Conservation (phyloP, 2,329 filamentous ascomycete genomes). For the Amauroascus niger region DNA sequence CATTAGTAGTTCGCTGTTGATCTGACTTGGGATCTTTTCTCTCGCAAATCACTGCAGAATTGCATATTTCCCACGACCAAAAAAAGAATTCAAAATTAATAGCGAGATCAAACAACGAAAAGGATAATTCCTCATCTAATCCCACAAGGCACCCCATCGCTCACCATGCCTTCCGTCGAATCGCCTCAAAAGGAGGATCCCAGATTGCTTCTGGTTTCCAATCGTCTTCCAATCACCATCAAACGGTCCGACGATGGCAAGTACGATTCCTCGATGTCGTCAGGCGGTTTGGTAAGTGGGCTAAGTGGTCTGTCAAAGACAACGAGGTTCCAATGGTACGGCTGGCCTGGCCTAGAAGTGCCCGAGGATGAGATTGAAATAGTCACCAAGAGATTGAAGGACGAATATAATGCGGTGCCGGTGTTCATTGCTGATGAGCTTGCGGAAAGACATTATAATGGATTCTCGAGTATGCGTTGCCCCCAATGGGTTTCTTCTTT, state of each 20-base stretch:
- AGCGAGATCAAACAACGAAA: too few relatives aligned
- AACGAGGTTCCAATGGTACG: conserved; percentile 96
- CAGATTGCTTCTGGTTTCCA: conserved; percentile 75
- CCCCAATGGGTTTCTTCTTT: background rate
- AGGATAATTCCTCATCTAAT: too few relatives aligned
- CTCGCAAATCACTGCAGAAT: background rate
- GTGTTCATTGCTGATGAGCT: conserved; percentile 91
- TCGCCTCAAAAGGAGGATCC: conserved; percentile 28
- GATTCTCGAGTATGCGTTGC: conserved; percentile 75
- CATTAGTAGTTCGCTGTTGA: background rate
- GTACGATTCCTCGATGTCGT: conserved; percentile 94
- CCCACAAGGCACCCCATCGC: background rate
- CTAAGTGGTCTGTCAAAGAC: conserved; percentile 85
- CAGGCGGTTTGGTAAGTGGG: conserved; percentile 87
- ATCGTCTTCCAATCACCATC: conserved; percentile 92
- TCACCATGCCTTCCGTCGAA: conserved; percentile 30
- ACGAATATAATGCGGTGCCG: conserved; percentile 80
- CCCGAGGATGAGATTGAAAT: conserved; percentile 68
- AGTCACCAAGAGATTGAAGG: conserved; percentile 68
- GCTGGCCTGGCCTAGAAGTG: conserved; percentile 89
- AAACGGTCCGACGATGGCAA: conserved; percentile 84
- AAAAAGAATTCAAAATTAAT: background rate
- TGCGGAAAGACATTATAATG: conserved; percentile 93
- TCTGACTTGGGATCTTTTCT: background rate
- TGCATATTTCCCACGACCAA: background rate